These are phyloP conservation scores for Nephelium lappaceum DNA, from an alignment of 345 rosid species.

Conservation along the genomic window DNA sequence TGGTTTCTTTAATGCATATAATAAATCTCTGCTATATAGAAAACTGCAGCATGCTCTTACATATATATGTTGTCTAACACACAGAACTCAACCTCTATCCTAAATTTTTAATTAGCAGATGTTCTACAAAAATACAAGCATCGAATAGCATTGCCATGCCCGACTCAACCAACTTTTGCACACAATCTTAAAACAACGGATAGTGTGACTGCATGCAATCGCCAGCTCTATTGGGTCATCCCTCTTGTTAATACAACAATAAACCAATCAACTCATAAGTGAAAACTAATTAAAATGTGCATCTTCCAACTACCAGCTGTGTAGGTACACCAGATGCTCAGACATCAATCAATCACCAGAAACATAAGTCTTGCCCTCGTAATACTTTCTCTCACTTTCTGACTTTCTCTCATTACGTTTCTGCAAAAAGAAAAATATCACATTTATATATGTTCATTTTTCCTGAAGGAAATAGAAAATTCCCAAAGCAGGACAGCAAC, in stretches of 20 bases:
- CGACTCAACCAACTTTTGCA: constrained; percentile 21
- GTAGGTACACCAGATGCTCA: neutral
- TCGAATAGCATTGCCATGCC: constrained; percentile 16
- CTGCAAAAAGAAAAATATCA: constrained; percentile 37
- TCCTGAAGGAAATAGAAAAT: neutral
- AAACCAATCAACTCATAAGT: neutral
- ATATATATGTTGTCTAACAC: neutral
- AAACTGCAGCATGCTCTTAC: neutral
- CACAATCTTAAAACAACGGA: constrained; percentile 11
- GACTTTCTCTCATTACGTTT: constrained; percentile 75
- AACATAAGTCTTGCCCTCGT: constrained; percentile 53
- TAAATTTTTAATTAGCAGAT: neutral
- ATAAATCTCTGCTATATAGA: neutral
- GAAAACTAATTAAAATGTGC: neutral
- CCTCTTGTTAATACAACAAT: constrained; percentile 13
- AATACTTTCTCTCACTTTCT: constrained; percentile 65
- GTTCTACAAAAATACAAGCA: constrained; percentile 7
- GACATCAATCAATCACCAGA: constrained; percentile 46
- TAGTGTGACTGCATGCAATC: constrained; percentile 6
- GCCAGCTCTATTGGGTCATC: constrained; percentile 6
- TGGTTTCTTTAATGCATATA: neutral
- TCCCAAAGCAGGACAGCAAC: neutral
- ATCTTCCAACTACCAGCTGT: neutral
- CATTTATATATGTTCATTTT: neutral
- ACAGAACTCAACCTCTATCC: constrained; percentile 4